Conservation (phyloP, 352 stramenopile species). For the Phytophthora tubulina region DNA sequence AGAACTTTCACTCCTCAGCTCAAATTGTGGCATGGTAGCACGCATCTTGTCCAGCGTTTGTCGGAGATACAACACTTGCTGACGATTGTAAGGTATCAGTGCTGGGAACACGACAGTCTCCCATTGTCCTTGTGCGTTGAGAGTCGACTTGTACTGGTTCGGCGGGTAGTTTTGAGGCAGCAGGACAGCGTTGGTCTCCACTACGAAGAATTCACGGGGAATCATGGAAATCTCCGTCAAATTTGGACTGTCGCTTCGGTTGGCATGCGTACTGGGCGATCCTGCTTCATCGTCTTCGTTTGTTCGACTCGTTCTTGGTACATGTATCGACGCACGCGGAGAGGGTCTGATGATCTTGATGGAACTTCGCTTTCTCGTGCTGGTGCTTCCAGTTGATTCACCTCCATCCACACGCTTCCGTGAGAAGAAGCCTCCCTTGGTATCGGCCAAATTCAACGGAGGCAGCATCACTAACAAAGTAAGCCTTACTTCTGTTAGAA, state of each 20-base stretch:
- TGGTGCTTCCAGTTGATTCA: conserved; percentile 21
- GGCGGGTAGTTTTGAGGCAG: conserved; percentile 59
- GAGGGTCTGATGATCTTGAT: conserved; percentile 35
- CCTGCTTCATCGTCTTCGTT: neutral
- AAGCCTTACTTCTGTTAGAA: neutral
- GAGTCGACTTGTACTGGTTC: conserved; percentile 69
- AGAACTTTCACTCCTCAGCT: conserved; percentile 9
- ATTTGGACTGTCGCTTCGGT: conserved; percentile 1
- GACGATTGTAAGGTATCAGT: conserved; percentile 64
- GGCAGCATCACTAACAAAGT: conserved; percentile 44
- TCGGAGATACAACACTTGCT: conserved; percentile 76
- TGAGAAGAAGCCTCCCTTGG: conserved; percentile 50
- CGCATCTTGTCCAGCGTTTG: conserved; percentile 73
- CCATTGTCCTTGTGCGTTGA: conserved; percentile 54
- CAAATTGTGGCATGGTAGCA: conserved; percentile 29
- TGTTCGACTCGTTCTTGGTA: conserved; percentile 17
- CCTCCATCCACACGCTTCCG: conserved; percentile 38
- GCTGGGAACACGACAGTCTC: conserved; percentile 83
- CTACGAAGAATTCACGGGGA: conserved; percentile 80
- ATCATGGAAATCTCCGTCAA: conserved; percentile 58
- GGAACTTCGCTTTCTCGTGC: conserved; percentile 23
- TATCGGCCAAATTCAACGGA: conserved; percentile 49
- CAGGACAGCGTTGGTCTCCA: conserved; percentile 78
- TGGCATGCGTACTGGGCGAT: neutral
- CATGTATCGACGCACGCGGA: conserved; percentile 24